These are phyloP conservation scores for Triticum urartu DNA, from an alignment of 176 grass and related monocot species.

Conservation along the genomic window DNA sequence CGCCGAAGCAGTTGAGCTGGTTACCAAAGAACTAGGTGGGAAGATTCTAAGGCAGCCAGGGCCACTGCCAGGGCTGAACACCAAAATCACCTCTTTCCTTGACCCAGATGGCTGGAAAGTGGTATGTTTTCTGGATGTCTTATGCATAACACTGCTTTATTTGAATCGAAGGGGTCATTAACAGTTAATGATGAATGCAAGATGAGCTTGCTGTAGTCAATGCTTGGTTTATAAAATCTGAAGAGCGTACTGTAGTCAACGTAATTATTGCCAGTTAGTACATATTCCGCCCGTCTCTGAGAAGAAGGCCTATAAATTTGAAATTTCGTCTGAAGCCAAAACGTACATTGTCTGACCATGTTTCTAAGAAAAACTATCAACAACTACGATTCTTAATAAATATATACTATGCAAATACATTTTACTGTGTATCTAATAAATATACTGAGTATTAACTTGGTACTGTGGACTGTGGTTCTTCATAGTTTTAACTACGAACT, in stretches of 20 bases:
- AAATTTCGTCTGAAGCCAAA: no score
- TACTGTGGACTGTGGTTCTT: no score
- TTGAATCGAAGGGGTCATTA: not conserved
- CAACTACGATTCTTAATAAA: no score
- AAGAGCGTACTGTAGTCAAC: not conserved
- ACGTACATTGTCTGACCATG: no score
- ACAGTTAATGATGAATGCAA: not conserved
- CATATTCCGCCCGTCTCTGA: not conserved
- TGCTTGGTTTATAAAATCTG: not conserved
- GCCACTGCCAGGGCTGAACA: slow-evolving; percentile 79
- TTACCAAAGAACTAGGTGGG: slow-evolving; percentile 79
- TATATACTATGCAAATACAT: no score
- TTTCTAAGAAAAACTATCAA: no score
- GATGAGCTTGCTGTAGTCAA: not conserved
- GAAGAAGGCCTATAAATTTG: no score
- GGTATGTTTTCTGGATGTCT: slow-evolving; percentile 47
- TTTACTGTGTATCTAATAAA: no score
- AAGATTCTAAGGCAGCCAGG: slow-evolving; percentile 87
- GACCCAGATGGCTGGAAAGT: slow-evolving; percentile 99
- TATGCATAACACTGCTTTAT: not conserved
- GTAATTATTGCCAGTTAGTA: not conserved
- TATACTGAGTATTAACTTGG: no score
- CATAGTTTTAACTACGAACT: no score
- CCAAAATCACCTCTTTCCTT: slow-evolving; percentile 90
- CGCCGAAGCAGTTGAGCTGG: slow-evolving; percentile 63